Percentiles rank a stretch among this genome's conserved stretches.
Evolutionary conservation across 1,284 basidiomycete genomes (phyloP).

Genomic region (Xerocomus cyaneibrunnescens): DNA sequence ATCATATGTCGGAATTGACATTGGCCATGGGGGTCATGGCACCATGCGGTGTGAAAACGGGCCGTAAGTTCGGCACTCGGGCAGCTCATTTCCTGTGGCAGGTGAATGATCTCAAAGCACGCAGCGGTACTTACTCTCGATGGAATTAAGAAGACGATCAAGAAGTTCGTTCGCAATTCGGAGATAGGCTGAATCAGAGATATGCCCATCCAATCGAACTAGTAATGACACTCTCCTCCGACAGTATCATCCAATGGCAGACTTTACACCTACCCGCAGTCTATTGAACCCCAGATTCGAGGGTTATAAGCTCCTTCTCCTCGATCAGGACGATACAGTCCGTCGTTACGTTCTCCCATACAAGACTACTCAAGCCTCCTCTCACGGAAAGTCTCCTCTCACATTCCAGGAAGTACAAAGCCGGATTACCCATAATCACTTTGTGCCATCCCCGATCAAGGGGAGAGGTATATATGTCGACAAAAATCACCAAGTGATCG

Average conservation of each 20-base stretch:
- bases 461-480: conserved; percentile 71
- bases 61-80: no score
- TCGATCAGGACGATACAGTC: conserved; percentile 55
- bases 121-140: no score
- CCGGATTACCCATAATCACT: conserved; percentile 84
- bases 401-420: conserved; percentile 82
- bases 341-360: conserved; percentile 50
- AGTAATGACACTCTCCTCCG: neutral
- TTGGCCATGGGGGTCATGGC: no score
- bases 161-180: no score
- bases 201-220: neutral
- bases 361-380: conserved; percentile 58
- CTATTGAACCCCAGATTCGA: conserved; percentile 84
- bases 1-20: no score
- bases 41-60: no score
- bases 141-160: no score
- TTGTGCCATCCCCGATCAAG: conserved; percentile 50
- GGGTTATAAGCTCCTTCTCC: conserved; percentile 71
- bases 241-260: conserved; percentile 25
- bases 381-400: conserved; percentile 57
- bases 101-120: no score
- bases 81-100: no score
- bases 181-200: no score
- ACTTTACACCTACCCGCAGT: conserved; percentile 41
- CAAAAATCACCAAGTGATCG: conserved; percentile 58